Evolutionary conservation across 2,329 filamentous ascomycete species (phyloP).

Genomic region (Elsinoe australis): DNA sequence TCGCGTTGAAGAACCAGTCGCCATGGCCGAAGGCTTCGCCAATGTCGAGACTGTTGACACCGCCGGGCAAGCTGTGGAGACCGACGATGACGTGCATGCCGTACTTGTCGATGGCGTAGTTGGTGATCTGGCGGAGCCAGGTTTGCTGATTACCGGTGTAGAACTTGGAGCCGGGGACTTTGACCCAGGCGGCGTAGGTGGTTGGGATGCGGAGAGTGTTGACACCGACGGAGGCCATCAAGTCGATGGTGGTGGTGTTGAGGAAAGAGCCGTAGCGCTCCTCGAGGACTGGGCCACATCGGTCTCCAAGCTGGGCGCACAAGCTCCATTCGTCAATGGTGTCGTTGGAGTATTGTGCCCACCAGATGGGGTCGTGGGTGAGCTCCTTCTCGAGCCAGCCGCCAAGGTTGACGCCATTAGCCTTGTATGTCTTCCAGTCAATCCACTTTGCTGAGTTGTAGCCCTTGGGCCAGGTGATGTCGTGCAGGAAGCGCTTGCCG

Average conservation of each 20-base stretch:
- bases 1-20: slow-evolving; percentile 33
- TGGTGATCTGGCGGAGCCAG: slow-evolving; percentile 28
- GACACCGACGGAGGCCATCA: slow-evolving; percentile 28
- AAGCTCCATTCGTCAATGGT: slow-evolving; percentile 32
- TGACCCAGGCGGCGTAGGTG: slow-evolving; percentile 33
- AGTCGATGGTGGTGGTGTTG: slow-evolving; percentile 30
- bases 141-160: slow-evolving; percentile 30
- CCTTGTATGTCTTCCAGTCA: slow-evolving; percentile 23
- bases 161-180: slow-evolving; percentile 29
- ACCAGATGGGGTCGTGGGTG: slow-evolving; percentile 25
- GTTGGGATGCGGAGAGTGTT: slow-evolving; percentile 33
- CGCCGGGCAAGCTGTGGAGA: slow-evolving; percentile 29
- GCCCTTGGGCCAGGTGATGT: slow-evolving; percentile 18
- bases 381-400: slow-evolving; percentile 32
- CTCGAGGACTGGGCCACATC: slow-evolving; percentile 29
- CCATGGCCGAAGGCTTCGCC: slow-evolving; percentile 27
- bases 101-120: slow-evolving; percentile 33
- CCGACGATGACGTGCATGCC: slow-evolving; percentile 34
- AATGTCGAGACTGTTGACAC: slow-evolving; percentile 29
- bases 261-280: slow-evolving; percentile 29
- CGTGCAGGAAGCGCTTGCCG: slow-evolving; percentile 9
- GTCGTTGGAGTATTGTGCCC: slow-evolving; percentile 22
- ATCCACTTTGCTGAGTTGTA: slow-evolving; percentile 19
- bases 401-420: slow-evolving; percentile 27
- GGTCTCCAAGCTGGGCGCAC: slow-evolving; percentile 27